Base-by-base conservation (phyloP, 192 early-diverging fungal species). In the Endogone sp. region DNA sequence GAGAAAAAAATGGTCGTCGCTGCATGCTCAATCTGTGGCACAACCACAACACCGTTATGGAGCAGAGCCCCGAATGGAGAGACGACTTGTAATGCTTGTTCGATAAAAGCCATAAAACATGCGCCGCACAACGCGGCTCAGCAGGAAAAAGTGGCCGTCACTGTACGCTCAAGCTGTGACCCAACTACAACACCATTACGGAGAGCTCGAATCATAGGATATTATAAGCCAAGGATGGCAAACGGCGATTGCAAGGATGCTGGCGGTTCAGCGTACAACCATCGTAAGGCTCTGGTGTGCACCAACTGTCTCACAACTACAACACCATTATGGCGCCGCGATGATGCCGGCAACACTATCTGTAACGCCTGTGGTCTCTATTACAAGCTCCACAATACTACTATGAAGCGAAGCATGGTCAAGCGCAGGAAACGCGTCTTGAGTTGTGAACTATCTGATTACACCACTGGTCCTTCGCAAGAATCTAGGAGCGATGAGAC, bases 21-120 rank as follows among this genome's bases (percentile, higher is more conserved):
- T n/a, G n/a, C n/a, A n/a, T 97, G 95, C 81, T 80, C 78, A 25
- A 97, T 97, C 85, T 99, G 97, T 82, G 74, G 79, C 8, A 96
- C 94, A 1, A 96, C 89, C 10, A 87, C 89, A n/a, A 99, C 97
- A 13, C 90, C 94, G 2, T 82, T 99, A 31, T 99, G 97, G 97
- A 81, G 97, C 26, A 80, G 95, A 60, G 88, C 92, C 66, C 85
- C 86, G 20, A 84, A 86, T 55, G 97, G 96, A 66, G 90, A 94
- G 61, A 90, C 94, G n/a, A 91, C 98, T 56, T 99, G 97, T 76
- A 99, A 99, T 67, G 96, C 96, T 1, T 99, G n/a, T n/a, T n/a
- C n/a, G n/a, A n/a, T n/a, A n/a, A n/a, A n/a, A n/a, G n/a, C n/a
- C n/a, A n/a, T n/a, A n/a, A n/a, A n/a, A n/a, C n/a, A n/a, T n/a